Evolutionary conservation across 106 monocot species (phyloP), one percentile per base, ranked within the genome.

Genomic region (Amphibolis antarctica): DNA sequence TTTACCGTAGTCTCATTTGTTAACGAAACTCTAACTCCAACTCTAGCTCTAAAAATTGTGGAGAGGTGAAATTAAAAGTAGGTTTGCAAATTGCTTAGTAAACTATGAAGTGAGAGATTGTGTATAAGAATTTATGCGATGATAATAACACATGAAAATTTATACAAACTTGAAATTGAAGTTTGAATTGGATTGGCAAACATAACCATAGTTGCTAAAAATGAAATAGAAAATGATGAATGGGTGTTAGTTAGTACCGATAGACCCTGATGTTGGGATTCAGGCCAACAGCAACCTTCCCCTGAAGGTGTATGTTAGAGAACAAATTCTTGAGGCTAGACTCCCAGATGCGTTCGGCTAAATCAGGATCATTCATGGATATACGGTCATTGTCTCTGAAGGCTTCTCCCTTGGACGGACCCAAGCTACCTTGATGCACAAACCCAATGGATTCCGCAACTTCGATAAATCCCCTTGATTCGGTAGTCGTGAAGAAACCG

Each of bases 251-350:
- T 44, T 18, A 61, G 15, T 67, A 96, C 94, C 94, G 86, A 80
- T 96, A 96, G 63, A 96, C 78, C 64, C 94, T 74, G 44, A 96
- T 89, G 69, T 89, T 96, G 31, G 94, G 89, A 76, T 96, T 96
- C 13, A 96, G 63, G 26, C 94, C 83, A 18, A 82, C 71, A 24
- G 89, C 86, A 21, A 63, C 30, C 68, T 77, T 86, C 14, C 82
- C 80, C 26, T 60, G 73, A 64, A 86, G 28, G 71, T 80, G 78
- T 47, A 96, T 86, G 65, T 76, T 77, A 56, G 64, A 59, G 55
- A 96, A 96, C 48, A 82, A 64, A 73, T 53, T 80, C 48, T 78
- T 82, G 22, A 96, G 65, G 62, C 94, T 89, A 20, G 84, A 81
- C 20, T 84, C 79, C 94, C 94, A 96, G 28, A 96, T 77, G 65